Evolutionary conservation across 768 basidiomycete genomes (phyloP).

Genomic region (Pleurotus giganteus): DNA sequence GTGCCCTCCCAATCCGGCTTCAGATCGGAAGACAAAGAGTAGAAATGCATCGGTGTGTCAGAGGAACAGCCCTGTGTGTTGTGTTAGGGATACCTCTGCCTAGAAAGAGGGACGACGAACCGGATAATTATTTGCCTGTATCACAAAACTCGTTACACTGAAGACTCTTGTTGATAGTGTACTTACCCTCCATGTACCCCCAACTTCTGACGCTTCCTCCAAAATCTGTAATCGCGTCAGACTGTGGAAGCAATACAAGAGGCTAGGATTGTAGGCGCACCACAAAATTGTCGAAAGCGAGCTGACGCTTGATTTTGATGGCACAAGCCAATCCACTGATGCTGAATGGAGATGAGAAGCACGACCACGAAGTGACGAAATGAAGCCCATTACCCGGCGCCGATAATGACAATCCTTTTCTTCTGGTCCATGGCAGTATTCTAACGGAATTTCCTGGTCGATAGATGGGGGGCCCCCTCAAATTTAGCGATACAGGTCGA

Average conservation of each 20-base stretch:
- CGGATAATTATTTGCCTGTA: slow-evolving; percentile 37
- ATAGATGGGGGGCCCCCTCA: too few relatives aligned
- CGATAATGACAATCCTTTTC: neutral
- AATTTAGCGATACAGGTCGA: too few relatives aligned
- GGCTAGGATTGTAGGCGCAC: too few relatives aligned
- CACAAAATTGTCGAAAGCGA: too few relatives aligned
- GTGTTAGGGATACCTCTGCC: neutral
- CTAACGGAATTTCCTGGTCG: too few relatives aligned
- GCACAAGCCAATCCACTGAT: neutral
- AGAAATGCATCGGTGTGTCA: slow-evolving; percentile 40
- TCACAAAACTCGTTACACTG: too few relatives aligned
- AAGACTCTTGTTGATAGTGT: too few relatives aligned
- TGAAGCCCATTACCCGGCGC: neutral
- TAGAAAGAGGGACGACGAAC: slow-evolving; percentile 15
- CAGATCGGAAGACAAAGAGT: slow-evolving; percentile 45
- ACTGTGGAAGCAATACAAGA: too few relatives aligned
- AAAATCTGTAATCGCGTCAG: too few relatives aligned
- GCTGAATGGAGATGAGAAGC: neutral
- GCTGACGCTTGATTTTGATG: neutral
- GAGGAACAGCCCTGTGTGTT: slow-evolving; percentile 39
- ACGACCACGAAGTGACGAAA: neutral
- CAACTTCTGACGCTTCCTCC: slow-evolving; percentile 41
- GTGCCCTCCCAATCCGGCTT: slow-evolving; percentile 42
- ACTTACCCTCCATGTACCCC: slow-evolving; percentile 52
- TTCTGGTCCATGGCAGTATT: too few relatives aligned